A percentile compares a stretch with the other conserved stretches of the same genome.
These are phyloP conservation scores for Barbatosphaeria neglecta DNA, from an alignment of 495 filamentous ascomycete species.

Conservation along the genomic window DNA sequence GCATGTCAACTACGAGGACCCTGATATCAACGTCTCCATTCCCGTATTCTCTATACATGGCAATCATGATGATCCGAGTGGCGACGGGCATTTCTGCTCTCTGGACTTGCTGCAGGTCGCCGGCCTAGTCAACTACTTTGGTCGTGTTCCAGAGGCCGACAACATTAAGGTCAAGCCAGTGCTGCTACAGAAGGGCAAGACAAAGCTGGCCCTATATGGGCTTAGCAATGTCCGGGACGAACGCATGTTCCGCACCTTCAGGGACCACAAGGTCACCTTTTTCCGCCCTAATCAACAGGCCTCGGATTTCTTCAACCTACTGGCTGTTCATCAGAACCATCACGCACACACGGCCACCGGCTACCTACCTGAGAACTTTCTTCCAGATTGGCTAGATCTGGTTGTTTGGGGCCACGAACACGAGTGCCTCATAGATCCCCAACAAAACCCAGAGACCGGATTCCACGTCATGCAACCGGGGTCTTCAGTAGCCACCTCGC, in stretches of 20 bases:
- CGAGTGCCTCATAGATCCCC: slow-evolving; percentile 83
- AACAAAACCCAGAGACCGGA: slow-evolving; percentile 67
- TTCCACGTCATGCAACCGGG: slow-evolving; percentile 97
- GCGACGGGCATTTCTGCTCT: slow-evolving; percentile 80
- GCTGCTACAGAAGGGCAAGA: slow-evolving; percentile 83
- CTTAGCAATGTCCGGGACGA: slow-evolving; percentile 97
- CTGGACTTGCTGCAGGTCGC: slow-evolving; percentile 86
- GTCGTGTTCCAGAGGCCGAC: slow-evolving; percentile 79
- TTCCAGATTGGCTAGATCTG: slow-evolving; percentile 84
- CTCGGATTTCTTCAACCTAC: slow-evolving; percentile 91
- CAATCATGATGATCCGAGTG: slow-evolving; percentile 95
- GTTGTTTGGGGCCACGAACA: slow-evolving; percentile 98
- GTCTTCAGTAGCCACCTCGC: slow-evolving; percentile 87
- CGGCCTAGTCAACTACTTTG: slow-evolving; percentile 92
- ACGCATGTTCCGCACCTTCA: slow-evolving; percentile 82
- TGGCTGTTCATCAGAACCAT: slow-evolving; percentile 95
- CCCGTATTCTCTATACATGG: slow-evolving; percentile 98
- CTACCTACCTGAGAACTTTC: slow-evolving; percentile 87
- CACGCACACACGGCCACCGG: slow-evolving; percentile 79
- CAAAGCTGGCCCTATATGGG: slow-evolving; percentile 90
- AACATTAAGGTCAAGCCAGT: slow-evolving; percentile 86
- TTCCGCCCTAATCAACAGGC: slow-evolving; percentile 74
- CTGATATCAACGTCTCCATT: slow-evolving; percentile 94
- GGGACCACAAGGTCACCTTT: slow-evolving; percentile 89
- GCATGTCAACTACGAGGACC: slow-evolving; percentile 94